Conservation (phyloP, 2,329 filamentous ascomycete species). For the Colletotrichum sp. region DNA sequence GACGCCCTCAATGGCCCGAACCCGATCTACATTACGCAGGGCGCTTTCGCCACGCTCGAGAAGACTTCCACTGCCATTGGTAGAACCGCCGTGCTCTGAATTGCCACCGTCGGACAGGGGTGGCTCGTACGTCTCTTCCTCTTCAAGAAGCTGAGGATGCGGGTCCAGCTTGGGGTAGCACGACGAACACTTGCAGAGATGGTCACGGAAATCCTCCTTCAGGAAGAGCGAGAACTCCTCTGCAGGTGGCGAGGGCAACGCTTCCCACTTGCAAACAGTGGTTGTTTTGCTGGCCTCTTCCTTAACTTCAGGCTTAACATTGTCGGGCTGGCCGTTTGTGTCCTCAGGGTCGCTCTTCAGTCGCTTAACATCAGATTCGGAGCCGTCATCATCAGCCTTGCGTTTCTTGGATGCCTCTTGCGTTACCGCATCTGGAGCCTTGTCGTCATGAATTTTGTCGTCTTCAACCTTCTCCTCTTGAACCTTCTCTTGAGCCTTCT, state of each 20-base stretch:
- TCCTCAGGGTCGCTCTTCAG: conserved; percentile 47
- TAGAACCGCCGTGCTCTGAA: conserved; percentile 60
- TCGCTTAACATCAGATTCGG: conserved; percentile 52
- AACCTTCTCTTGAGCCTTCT: conserved; percentile 20
- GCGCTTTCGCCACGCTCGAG: conserved; percentile 93
- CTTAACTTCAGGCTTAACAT: background rate
- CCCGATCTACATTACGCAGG: conserved; percentile 88
- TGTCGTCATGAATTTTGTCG: background rate
- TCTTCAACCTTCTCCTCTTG: conserved; percentile 23
- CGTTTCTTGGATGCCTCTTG: conserved; percentile 61
- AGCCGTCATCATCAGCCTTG: conserved; percentile 62
- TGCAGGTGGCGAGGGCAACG: conserved; percentile 59
- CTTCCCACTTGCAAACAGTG: conserved; percentile 62
- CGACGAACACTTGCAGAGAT: conserved; percentile 80
- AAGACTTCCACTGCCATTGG: conserved; percentile 78
- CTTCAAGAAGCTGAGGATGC: conserved; percentile 85
- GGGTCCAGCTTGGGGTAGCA: conserved; percentile 77
- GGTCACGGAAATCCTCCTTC: conserved; percentile 76
- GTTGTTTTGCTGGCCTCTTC: conserved; percentile 11
- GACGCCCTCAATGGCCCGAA: conserved; percentile 91
- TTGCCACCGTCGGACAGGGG: conserved; percentile 74
- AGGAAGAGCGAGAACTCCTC: conserved; percentile 82
- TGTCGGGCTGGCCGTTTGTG: conserved; percentile 7
- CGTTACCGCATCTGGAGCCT: background rate
- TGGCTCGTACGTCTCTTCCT: conserved; percentile 93